Evolutionary conservation across 2,329 filamentous ascomycete genomes (phyloP), one percentile per base, ranked within the genome.

Genomic region (Paracamarosporium sp.): DNA sequence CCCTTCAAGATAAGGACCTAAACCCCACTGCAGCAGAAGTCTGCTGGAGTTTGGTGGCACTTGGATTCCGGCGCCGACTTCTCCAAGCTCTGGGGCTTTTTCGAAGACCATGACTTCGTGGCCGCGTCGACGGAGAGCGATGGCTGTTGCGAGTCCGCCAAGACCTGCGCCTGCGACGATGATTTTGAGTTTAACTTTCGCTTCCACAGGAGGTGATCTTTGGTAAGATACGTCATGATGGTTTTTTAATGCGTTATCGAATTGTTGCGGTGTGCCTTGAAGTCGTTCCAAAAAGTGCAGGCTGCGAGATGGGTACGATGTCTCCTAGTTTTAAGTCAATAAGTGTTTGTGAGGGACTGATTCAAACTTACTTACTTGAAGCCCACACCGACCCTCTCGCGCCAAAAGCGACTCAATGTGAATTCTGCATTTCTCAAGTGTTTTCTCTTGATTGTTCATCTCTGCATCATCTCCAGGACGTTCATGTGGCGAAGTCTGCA

Each of bases 11-110:
- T 61, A 62, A 4, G 58, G 53, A 3, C 55, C 58, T 9, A 86
- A 66, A 1, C 78, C 78, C 76, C 82, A 85, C 60, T 76, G 70
- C 24, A 78, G 75, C 4, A 87, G 70, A 7, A 84, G 73, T 4
- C 78, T 76, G 2, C 79, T 77, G 1, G 77, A 75, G 38, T 68
- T 68, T 24, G 65, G 64, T 5, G 65, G 65, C 20, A 68, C 52
- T 51, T 68, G 65, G 48, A 68, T 68, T 17, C 65, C 65, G 4
- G 65, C 65, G 12, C 65, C 65, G 53, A 66, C 62, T 47, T 65
- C 62, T n/a, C 48, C 60, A 5, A 64, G 45, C 17, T 57, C 53
- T 9, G 53, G 47, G 3, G 62, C 62, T 35, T 53, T 48, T 50
- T 66, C 63, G 25, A 62, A 57, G 22, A 66, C 55, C 12, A 55